phyloP scores from a whole-genome alignment of 345 rosid genomes.

The Eucalyptus shirleyi region DNA sequence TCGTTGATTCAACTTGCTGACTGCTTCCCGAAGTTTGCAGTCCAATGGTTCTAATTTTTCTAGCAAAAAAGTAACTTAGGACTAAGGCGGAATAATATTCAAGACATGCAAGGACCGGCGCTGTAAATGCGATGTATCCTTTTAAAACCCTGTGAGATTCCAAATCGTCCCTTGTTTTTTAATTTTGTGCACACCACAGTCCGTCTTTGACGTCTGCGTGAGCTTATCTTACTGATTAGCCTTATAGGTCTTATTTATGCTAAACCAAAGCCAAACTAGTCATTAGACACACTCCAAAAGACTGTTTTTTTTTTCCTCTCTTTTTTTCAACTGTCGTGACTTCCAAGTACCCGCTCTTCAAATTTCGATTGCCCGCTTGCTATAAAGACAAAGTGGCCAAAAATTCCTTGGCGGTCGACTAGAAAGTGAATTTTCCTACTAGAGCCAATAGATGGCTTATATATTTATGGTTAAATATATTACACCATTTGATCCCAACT shows the following conservation, averaged over 20 bases:
- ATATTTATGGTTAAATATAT: not conserved
- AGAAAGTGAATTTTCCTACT: not conserved
- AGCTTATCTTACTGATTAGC: not conserved
- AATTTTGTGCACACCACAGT: not conserved
- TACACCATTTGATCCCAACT: not conserved
- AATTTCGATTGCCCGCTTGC: not conserved
- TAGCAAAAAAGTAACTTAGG: not conserved
- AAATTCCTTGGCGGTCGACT: not conserved
- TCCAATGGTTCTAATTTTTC: not conserved
- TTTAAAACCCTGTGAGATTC: not conserved
- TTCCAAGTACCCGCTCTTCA: not conserved
- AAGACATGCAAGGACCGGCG: not conserved
- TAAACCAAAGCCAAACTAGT: not conserved
- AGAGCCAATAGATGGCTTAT: too few relatives aligned
- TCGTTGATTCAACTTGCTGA: not conserved
- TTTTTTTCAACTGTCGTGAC: not conserved
- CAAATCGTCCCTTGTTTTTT: not conserved
- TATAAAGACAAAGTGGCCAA: not conserved
- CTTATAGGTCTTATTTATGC: not conserved
- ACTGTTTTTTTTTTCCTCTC: fast-evolving
- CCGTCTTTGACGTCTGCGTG: not conserved
- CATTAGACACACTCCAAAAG: not conserved
- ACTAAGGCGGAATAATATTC: not conserved
- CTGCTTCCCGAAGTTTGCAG: not conserved
- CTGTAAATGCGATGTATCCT: not conserved